phyloP scores from a whole-genome alignment of 1,139 yeast genomes.

The Saccharomyces hybrid region DNA sequence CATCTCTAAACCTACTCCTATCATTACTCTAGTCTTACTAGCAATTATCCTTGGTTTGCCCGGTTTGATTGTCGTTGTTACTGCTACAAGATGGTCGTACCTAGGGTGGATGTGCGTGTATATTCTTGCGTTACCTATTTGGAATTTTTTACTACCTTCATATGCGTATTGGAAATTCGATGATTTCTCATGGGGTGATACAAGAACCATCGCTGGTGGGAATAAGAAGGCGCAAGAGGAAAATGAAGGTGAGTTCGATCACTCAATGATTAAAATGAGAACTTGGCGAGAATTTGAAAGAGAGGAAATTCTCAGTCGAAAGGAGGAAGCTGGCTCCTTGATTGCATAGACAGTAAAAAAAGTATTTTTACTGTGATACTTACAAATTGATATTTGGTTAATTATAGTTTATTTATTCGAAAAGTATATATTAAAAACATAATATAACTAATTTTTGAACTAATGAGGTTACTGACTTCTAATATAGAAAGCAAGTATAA shows the following conservation, averaged over 20 bases:
- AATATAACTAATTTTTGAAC: not conserved
- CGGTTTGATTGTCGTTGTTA: constrained; percentile 76
- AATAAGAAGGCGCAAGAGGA: constrained; percentile 54
- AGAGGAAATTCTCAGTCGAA: not conserved
- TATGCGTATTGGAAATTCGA: constrained; percentile 96
- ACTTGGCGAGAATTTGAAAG: constrained; percentile 75
- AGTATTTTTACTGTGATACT: not conserved
- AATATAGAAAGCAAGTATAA: not conserved
- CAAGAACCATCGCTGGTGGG: constrained; percentile 76
- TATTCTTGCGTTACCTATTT: constrained; percentile 75
- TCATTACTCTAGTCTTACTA: constrained; percentile 69
- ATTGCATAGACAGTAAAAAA: not conserved
- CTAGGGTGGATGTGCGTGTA: constrained; percentile 77
- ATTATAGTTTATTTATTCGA: not conserved
- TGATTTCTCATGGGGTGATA: constrained; percentile 98
- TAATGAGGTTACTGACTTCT: not conserved
- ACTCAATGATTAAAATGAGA: constrained; percentile 79
- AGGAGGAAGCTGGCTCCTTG: not conserved
- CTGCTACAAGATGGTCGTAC: constrained; percentile 73
- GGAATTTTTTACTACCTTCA: constrained; percentile 88
- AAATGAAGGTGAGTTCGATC: constrained; percentile 76
- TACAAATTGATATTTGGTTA: not conserved
- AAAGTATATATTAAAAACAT: not conserved
- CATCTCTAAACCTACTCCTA: constrained; percentile 75
- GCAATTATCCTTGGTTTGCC: constrained; percentile 86